Conservation (phyloP, 805 yeast genomes). For the Saccharomyces mikatae region DNA sequence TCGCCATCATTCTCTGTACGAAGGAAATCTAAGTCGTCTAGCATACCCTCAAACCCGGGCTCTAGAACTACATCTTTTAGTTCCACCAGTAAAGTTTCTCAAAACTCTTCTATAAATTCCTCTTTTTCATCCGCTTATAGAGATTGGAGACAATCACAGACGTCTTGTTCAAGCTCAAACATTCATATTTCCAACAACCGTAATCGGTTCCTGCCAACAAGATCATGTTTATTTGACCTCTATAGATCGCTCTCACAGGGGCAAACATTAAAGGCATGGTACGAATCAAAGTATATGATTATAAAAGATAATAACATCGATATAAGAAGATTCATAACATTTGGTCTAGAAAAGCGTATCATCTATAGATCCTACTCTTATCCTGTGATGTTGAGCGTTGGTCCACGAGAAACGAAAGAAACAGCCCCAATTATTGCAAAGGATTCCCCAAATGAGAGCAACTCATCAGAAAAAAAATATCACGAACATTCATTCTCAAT, state of each 20-base stretch:
- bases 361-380: constrained; percentile 74
- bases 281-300: constrained; percentile 48
- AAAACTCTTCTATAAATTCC: neutral
- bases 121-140: constrained; percentile 4
- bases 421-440: constrained; percentile 6
- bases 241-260: constrained; percentile 77
- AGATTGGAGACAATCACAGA: constrained; percentile 9
- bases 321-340: constrained; percentile 72
- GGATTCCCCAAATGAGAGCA: constrained; percentile 14
- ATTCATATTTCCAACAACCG: constrained; percentile 4
- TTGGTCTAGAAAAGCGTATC: constrained; percentile 76
- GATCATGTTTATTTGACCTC: constrained; percentile 58
- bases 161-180: constrained; percentile 11
- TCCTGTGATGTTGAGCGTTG: constrained; percentile 44
- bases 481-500: neutral
- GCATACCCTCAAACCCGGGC: constrained; percentile 9
- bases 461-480: neutral
- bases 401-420: constrained; percentile 11
- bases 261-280: constrained; percentile 74
- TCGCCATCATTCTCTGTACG: constrained; percentile 4
- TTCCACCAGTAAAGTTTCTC: constrained; percentile 10
- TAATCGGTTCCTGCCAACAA: constrained; percentile 42
- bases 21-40: neutral
- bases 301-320: constrained; percentile 55
- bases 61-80: constrained; percentile 23